Evolutionary conservation across 139 green algal genomes (phyloP).

Genomic region (Chlamydomonas applanata): DNA sequence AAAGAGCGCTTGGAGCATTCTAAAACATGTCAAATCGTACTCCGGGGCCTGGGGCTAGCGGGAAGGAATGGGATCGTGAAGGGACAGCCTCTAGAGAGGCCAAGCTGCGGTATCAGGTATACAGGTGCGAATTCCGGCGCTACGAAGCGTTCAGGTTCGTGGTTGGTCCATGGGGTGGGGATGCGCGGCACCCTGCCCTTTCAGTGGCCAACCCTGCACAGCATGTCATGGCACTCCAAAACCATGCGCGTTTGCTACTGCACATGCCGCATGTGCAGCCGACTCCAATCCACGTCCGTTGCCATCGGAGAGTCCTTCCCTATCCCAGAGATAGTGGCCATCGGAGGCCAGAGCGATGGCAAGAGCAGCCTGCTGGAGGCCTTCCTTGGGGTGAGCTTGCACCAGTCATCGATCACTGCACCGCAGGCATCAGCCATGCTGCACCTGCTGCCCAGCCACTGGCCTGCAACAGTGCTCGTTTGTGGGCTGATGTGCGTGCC

Average conservation of each 20-base stretch:
- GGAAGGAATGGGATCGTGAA: too few relatives aligned
- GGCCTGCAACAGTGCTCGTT: too few relatives aligned
- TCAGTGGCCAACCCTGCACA: too few relatives aligned
- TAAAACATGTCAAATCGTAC: too few relatives aligned
- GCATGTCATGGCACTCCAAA: not conserved
- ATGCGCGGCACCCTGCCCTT: slow-evolving; percentile 1
- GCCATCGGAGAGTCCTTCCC: slow-evolving; percentile 66
- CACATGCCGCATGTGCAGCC: slow-evolving; percentile 18
- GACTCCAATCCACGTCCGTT: slow-evolving; percentile 51
- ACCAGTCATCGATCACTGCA: too few relatives aligned
- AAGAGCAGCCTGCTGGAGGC: slow-evolving; percentile 89
- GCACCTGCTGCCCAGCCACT: not conserved
- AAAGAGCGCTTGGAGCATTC: too few relatives aligned
- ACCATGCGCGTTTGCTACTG: not conserved
- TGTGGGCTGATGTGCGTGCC: not conserved
- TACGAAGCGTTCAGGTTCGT: slow-evolving; percentile 64
- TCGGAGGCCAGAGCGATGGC: slow-evolving; percentile 89
- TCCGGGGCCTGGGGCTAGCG: too few relatives aligned
- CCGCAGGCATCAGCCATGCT: not conserved
- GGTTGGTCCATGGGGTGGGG: too few relatives aligned
- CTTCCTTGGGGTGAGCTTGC: slow-evolving; percentile 74
- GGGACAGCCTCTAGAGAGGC: too few relatives aligned
- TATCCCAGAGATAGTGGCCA: slow-evolving; percentile 92
- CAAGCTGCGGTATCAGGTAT: too few relatives aligned
- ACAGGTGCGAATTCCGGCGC: slow-evolving; percentile 36